Percentiles rank a stretch among this genome's conserved stretches.
Conservation (phyloP, 2,329 filamentous ascomycete genomes). For the Thermochaetoides dissita region DNA sequence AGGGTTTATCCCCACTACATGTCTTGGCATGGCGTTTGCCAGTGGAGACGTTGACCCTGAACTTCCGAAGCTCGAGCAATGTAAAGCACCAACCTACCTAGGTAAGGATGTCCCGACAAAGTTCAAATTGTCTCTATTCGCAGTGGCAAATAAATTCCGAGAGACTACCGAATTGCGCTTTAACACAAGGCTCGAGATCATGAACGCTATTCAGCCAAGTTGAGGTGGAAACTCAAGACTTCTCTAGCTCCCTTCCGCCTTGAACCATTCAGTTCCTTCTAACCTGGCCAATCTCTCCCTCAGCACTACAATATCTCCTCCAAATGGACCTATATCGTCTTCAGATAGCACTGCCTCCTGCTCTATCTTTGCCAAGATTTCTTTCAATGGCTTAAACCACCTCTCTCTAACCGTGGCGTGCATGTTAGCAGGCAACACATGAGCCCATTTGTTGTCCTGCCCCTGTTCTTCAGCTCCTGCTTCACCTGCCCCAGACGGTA, state of each 20-base stretch:
- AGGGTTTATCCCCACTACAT: no score
- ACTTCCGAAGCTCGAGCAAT: no score
- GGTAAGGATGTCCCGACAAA: no score
- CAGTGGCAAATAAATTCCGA: no score
- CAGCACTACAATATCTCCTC: slow-evolving; percentile 13
- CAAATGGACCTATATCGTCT: slow-evolving; percentile 5
- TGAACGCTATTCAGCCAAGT: not conserved
- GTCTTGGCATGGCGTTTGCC: no score
- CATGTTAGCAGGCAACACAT: slow-evolving; percentile 42
- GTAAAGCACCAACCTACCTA: no score
- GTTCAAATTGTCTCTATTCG: no score
- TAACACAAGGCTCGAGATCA: not conserved
- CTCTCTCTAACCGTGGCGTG: slow-evolving; percentile 42
- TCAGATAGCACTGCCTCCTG: no score
- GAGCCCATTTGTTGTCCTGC: slow-evolving; percentile 20
- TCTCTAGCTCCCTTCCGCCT: not conserved
- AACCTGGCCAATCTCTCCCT: slow-evolving; percentile 11
- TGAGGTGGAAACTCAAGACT: no score
- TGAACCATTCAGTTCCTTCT: slow-evolving; percentile 8
- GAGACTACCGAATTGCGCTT: no score
- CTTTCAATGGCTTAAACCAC: slow-evolving; percentile 40
- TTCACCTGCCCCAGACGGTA: not conserved
- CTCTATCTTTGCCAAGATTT: slow-evolving; percentile 15
- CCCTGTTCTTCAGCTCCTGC: not conserved
- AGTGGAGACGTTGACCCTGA: no score